phyloP scores from a whole-genome alignment of 2,329 filamentous ascomycete species.

The Pestalotiopsis sp. region DNA sequence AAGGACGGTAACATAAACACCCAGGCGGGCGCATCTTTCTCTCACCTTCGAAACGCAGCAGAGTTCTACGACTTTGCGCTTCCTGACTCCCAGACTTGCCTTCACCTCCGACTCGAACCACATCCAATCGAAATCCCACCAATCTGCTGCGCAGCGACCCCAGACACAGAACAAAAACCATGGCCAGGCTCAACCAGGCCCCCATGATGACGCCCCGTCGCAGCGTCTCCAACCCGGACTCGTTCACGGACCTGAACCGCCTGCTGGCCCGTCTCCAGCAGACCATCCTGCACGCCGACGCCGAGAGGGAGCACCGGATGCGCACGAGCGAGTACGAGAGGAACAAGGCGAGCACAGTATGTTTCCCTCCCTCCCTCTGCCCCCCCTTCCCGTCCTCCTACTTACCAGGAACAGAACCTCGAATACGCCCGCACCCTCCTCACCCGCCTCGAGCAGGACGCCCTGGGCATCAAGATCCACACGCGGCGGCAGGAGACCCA shows the following conservation, averaged over 20 bases:
- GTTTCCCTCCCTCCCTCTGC: constrained; percentile 19
- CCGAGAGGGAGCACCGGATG: constrained; percentile 57
- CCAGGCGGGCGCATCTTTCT: neutral
- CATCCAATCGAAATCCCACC: neutral
- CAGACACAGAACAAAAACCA: constrained; percentile 10
- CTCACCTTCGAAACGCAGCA: too few species aligned
- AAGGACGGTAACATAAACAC: neutral
- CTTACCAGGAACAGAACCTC: constrained; percentile 56
- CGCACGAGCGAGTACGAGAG: constrained; percentile 67
- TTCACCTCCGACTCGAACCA: neutral
- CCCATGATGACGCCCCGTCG: constrained; percentile 25
- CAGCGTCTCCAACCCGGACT: constrained; percentile 32
- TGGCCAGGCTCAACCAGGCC: constrained; percentile 31
- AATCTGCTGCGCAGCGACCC: neutral
- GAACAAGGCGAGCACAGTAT: constrained; percentile 54
- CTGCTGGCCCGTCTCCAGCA: constrained; percentile 67
- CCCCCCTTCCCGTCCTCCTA: too few species aligned
- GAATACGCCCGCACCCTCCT: constrained; percentile 70
- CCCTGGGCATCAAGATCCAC: constrained; percentile 57
- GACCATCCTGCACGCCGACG: constrained; percentile 61
- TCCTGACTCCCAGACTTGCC: too few species aligned
- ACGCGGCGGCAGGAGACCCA: constrained; percentile 61
- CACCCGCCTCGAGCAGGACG: constrained; percentile 69
- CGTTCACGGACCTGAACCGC: constrained; percentile 57
- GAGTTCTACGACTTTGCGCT: neutral